Percentiles rank a stretch among this genome's conserved stretches.
Evolutionary conservation across 192 early-diverging fungal genomes (phyloP).

Genomic region (Thamnidium elegans): DNA sequence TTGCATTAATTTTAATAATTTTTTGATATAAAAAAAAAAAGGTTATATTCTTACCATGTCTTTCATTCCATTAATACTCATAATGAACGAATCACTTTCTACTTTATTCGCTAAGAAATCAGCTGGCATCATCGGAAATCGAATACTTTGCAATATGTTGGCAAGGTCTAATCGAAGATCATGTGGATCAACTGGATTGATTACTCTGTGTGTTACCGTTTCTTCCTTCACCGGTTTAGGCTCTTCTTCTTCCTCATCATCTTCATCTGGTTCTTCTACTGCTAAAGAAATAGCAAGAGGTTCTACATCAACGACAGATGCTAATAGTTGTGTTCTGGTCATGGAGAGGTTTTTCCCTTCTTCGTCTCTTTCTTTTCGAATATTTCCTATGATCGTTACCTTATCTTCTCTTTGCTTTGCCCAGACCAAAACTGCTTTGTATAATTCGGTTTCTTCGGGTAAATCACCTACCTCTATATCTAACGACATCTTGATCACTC

Average conservation of each 20-base stretch:
- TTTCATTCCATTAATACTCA: constrained; percentile 32
- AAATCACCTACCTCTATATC: constrained; percentile 32
- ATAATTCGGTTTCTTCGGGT: constrained; percentile 27
- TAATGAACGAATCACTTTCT: constrained; percentile 24
- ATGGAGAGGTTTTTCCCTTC: not conserved
- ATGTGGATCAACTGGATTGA: not conserved
- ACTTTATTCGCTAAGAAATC: constrained; percentile 31
- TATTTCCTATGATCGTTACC: not conserved
- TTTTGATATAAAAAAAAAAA: not conserved
- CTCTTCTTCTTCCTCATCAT: not conserved
- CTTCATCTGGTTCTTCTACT: not conserved
- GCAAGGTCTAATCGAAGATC: not conserved
- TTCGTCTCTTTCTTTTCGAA: not conserved
- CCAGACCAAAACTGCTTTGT: constrained; percentile 7
- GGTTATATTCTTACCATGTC: constrained; percentile 30
- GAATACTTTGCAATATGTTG: constrained; percentile 32
- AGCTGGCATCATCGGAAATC: constrained; percentile 35
- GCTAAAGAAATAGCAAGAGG: not conserved
- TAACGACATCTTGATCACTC: constrained; percentile 25
- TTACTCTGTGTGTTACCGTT: not conserved
- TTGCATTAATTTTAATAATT: no score
- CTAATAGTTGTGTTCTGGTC: not conserved
- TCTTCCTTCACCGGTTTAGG: not conserved
- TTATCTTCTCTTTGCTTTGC: not conserved
- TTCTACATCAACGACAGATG: no score